Conservation (phyloP, 441 rosid species). For the Raphanus hybrid region DNA sequence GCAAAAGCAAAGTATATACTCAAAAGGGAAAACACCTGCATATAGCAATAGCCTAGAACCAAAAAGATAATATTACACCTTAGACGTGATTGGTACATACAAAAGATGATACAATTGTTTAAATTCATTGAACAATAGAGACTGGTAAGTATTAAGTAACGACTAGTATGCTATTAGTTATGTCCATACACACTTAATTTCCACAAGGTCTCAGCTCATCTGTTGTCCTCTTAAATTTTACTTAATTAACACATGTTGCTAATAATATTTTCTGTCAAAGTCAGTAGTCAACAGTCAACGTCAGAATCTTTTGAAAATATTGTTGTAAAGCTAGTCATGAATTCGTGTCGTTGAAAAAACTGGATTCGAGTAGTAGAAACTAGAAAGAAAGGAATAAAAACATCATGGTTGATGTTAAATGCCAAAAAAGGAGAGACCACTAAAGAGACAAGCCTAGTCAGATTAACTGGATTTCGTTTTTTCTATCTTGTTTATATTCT, state of each 20-base stretch:
- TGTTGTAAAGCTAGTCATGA: neutral
- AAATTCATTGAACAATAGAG: conserved; percentile 1
- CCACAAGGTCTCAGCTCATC: neutral
- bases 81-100: neutral
- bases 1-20: neutral
- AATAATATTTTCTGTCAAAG: neutral
- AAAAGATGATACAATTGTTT: neutral
- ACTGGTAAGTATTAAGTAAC: neutral
- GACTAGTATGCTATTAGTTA: neutral
- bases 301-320: conserved; percentile 11
- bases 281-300: conserved; percentile 24
- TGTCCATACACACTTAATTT: conserved; percentile 10
- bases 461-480: neutral
- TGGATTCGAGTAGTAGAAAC: neutral
- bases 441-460: conserved; percentile 6
- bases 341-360: conserved; percentile 1
- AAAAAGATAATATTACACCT: neutral
- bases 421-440: neutral
- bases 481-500: too few relatives aligned
- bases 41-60: neutral
- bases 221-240: neutral
- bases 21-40: neutral
- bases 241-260: neutral
- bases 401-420: conserved; percentile 10
- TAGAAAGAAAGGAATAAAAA: neutral